Evolutionary conservation across 176 grass and related monocot species (phyloP), one percentile per base, ranked within the genome.

Genomic region (Echinochloa phyllopogon): DNA sequence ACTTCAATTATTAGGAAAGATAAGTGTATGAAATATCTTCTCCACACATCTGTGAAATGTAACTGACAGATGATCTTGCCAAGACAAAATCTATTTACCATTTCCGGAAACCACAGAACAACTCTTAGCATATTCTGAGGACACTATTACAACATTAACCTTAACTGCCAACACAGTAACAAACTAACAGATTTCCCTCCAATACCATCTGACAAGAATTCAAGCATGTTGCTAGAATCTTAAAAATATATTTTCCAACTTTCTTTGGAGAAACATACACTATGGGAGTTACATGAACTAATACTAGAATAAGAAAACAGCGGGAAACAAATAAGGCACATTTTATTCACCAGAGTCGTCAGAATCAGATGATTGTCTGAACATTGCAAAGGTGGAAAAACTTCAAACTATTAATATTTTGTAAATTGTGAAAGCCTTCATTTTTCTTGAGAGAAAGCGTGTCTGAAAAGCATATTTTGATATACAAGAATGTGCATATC

Each of bases 261-360:
- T 68, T 48, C 3, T 70, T 79, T 64, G 8, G 41, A 23, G 23
- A 61, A 49, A 49, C 24, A 51, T 50, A 73, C 69, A 62, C 23
- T 8, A 43, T 79, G 24, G 65, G 24, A 68, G 23, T 62, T 80
- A 53, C 9, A 49, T 72, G 3, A 39, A 71, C 3, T 50, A 61
- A 79, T 73, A 49, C 25, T 58, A 68, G 40, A 75, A 82, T 21
- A 64, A 3, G 42, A 81, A 86, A 76, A 67, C 1, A 43, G 14
- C 53, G 65, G 27, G 15, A 2, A 72, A 50, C 43, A 39, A 40
- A 75, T 20, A 12, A 25, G 17, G 23, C 47, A 86, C 23, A 3
- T 65, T 60, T 71, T 10, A 39, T 80, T 81, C 66, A 68, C 15
- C 69, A 36, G 20, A 39, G 24, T 38, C 39, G 29, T 74, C 4